A percentile compares a stretch with the other conserved stretches of the same genome.
phyloP scores from a whole-genome alignment of 345 rosid genomes.

The Brassica carinata region DNA sequence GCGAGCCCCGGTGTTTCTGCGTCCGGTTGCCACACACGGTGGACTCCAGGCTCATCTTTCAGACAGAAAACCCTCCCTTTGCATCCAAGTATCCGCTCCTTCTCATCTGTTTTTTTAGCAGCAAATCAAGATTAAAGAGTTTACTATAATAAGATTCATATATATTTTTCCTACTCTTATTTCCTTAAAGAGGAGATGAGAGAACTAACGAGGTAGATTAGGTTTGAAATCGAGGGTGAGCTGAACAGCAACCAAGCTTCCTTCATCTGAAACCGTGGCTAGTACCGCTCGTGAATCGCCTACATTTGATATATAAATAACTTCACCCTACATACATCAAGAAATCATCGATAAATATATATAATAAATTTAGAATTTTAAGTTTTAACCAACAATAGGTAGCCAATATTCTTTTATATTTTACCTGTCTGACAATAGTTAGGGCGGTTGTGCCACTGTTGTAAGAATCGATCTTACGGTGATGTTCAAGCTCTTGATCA shows the following conservation, averaged over 20 bases:
- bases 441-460: slow-evolving; percentile 90
- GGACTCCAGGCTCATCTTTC: slow-evolving; percentile 88
- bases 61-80: slow-evolving; percentile 78
- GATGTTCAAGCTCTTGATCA: slow-evolving; percentile 75
- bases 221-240: slow-evolving; percentile 95
- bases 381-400: not conserved
- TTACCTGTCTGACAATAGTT: slow-evolving; percentile 84
- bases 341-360: slow-evolving; percentile 15
- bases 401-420: not conserved
- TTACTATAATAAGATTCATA: not conserved
- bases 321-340: slow-evolving; percentile 60
- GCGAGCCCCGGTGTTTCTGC: slow-evolving; percentile 89
- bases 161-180: not conserved
- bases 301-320: slow-evolving; percentile 68
- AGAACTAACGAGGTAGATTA: slow-evolving; percentile 76
- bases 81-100: slow-evolving; percentile 75
- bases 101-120: slow-evolving; percentile 60
- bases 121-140: slow-evolving; percentile 8
- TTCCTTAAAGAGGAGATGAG: not conserved
- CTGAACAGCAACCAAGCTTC: slow-evolving; percentile 74
- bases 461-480: slow-evolving; percentile 72
- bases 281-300: slow-evolving; percentile 97
- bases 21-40: slow-evolving; percentile 87
- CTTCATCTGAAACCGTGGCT: slow-evolving; percentile 78
- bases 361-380: too few species aligned